Evolutionary conservation across 2,329 filamentous ascomycete species (phyloP).

Genomic region (Fonsecaea pugnacius): DNA sequence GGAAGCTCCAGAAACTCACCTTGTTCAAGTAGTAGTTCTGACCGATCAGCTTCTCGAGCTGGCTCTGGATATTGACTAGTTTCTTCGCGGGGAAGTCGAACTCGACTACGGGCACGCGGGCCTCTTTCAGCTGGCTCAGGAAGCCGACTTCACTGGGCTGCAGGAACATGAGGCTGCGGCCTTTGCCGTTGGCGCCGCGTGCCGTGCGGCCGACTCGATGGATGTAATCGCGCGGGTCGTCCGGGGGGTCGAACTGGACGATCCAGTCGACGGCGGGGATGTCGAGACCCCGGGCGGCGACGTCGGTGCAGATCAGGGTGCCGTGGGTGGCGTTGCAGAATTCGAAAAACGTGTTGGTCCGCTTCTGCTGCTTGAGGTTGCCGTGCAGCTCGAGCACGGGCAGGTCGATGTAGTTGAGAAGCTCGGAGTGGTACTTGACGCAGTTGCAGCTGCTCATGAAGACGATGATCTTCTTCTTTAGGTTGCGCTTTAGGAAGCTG

Average conservation of each 20-base stretch:
- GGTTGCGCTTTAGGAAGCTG: conserved; percentile 88
- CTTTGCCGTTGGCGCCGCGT: conserved; percentile 79
- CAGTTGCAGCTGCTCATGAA: conserved; percentile 93
- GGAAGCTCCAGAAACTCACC: conserved; percentile 55
- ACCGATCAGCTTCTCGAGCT: conserved; percentile 89
- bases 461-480: conserved; percentile 96
- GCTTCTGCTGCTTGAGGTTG: conserved; percentile 98
- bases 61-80: conserved; percentile 85
- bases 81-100: conserved; percentile 94
- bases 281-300: conserved; percentile 91
- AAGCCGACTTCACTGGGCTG: conserved; percentile 92
- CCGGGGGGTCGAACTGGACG: conserved; percentile 91
- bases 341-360: conserved; percentile 98
- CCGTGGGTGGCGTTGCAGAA: conserved; percentile 85
- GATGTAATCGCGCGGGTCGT: conserved; percentile 89
- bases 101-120: conserved; percentile 89
- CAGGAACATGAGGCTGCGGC: conserved; percentile 88
- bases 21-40: conserved; percentile 98
- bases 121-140: conserved; percentile 85
- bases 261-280: conserved; percentile 97
- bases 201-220: conserved; percentile 96
- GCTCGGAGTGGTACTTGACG: conserved; percentile 93
- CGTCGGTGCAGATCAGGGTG: conserved; percentile 93
- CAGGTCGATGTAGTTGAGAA: conserved; percentile 96
- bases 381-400: conserved; percentile 85